A percentile compares a stretch with the other conserved stretches of the same genome.
phyloP scores from a whole-genome alignment of 225 moss, liverwort and hornwort genomes.

The Sphagnum tenellum region DNA sequence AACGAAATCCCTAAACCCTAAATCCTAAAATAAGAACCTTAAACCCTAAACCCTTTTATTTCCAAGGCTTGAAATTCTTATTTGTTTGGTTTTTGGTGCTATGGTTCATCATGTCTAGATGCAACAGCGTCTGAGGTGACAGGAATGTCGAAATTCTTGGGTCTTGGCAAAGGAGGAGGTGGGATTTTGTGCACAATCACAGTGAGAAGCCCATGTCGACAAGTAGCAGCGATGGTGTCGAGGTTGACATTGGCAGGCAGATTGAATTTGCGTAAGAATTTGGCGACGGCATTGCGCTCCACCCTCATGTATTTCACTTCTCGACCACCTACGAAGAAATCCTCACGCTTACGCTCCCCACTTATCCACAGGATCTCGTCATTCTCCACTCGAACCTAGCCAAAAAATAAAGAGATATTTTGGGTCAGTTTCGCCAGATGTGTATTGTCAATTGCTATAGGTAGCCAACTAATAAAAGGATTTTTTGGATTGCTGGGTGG shows the following conservation, averaged over 20 bases:
- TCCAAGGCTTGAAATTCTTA: no score
- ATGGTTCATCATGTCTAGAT: no score
- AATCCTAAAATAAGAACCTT: no score
- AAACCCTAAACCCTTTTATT: no score
- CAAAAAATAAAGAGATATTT: no score
- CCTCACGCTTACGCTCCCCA: constrained; percentile 52
- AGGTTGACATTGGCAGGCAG: constrained; percentile 52
- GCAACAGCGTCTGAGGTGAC: constrained; percentile 17
- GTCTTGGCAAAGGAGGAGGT: constrained; percentile 47
- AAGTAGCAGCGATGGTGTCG: constrained; percentile 56
- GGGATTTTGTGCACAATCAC: constrained; percentile 60
- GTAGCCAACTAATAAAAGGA: no score
- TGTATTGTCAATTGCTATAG: no score
- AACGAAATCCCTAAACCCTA: no score
- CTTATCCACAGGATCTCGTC: constrained; percentile 63
- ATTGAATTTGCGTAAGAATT: constrained; percentile 75
- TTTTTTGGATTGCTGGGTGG: no score
- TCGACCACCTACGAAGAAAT: constrained; percentile 38
- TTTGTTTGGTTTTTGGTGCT: no score
- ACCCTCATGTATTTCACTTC: constrained; percentile 68
- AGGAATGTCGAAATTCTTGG: constrained; percentile 58
- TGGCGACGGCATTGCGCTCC: constrained; percentile 50
- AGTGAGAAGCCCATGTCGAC: constrained; percentile 62
- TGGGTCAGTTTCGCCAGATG: no score
- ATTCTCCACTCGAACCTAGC: constrained; percentile 56